phyloP scores from a whole-genome alignment of 139 green algal genomes.

The Coccomyxa sp. region DNA sequence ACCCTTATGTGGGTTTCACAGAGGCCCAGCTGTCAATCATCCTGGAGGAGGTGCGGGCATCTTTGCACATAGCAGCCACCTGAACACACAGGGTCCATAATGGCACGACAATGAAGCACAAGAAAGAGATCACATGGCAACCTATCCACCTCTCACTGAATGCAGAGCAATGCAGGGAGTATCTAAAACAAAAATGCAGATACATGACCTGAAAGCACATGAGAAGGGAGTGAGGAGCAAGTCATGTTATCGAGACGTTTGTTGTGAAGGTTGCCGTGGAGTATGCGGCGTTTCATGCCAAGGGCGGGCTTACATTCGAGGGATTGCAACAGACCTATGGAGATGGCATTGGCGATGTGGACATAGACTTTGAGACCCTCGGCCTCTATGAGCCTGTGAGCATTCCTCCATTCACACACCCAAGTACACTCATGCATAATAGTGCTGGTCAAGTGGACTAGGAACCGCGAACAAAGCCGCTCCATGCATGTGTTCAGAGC shows the following conservation, averaged over 20 bases:
- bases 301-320: neutral
- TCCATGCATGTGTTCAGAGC: neutral
- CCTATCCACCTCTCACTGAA: too few relatives aligned
- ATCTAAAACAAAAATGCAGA: too few relatives aligned
- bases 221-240: too few relatives aligned
- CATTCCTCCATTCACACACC: neutral
- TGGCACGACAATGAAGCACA: too few relatives aligned
- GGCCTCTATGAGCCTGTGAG: neutral
- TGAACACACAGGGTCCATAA: too few relatives aligned
- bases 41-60: neutral
- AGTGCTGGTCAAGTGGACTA: neutral
- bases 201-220: too few relatives aligned
- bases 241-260: too few relatives aligned
- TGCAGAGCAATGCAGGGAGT: too few relatives aligned
- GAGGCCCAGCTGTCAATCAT: neutral
- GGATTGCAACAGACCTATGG: constrained; percentile 2
- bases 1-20: neutral
- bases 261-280: too few relatives aligned
- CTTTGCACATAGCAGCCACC: neutral
- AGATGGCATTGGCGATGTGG: constrained; percentile 9
- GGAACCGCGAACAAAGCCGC: neutral
- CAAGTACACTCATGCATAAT: neutral
- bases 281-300: too few relatives aligned
- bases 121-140: too few relatives aligned
- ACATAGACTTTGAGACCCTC: constrained; percentile 11